Conservation (phyloP, 306 rosid genomes). For the Hippophae tibetana region DNA sequence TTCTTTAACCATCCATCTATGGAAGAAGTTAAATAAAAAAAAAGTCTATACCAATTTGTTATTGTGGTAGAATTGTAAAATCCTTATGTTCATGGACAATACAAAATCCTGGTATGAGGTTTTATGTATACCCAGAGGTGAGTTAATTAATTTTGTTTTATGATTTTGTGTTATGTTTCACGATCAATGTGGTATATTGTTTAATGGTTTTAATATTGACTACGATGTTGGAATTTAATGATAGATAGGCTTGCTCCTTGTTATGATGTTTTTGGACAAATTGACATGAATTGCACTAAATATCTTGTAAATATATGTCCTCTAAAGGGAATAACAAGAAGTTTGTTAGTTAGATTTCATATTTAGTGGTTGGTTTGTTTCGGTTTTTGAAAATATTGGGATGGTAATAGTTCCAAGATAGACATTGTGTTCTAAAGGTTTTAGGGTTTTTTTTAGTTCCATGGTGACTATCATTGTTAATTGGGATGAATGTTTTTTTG, state of each 20-base stretch:
- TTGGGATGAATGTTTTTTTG: slow-evolving; percentile 60
- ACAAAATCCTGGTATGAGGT: too few species aligned
- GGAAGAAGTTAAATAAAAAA: too few species aligned
- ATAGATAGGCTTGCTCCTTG: slow-evolving; percentile 50
- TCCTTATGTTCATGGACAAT: too few species aligned
- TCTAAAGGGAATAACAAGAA: slow-evolving; percentile 89
- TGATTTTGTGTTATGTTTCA: too few species aligned
- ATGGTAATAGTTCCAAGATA: slow-evolving; percentile 52
- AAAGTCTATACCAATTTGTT: too few species aligned
- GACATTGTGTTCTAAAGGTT: slow-evolving; percentile 40
- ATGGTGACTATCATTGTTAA: slow-evolving; percentile 71
- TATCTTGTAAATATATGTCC: slow-evolving; percentile 72
- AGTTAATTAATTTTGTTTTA: too few species aligned
- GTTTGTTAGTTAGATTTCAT: slow-evolving; percentile 75
- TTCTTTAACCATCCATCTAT: too few species aligned
- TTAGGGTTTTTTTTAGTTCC: slow-evolving; percentile 93
- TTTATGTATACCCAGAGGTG: too few species aligned
- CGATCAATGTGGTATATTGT: slow-evolving; percentile 61
- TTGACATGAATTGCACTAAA: slow-evolving; percentile 79
- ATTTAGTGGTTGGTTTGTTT: slow-evolving; percentile 38
- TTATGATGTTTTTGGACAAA: slow-evolving; percentile 56
- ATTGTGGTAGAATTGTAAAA: too few species aligned
- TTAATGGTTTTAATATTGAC: slow-evolving; percentile 57
- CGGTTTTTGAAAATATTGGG: slow-evolving; percentile 53
- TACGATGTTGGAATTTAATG: slow-evolving; percentile 40